Conservation (phyloP, 495 filamentous ascomycete genomes). For the Hyaloscypha bicolor region DNA sequence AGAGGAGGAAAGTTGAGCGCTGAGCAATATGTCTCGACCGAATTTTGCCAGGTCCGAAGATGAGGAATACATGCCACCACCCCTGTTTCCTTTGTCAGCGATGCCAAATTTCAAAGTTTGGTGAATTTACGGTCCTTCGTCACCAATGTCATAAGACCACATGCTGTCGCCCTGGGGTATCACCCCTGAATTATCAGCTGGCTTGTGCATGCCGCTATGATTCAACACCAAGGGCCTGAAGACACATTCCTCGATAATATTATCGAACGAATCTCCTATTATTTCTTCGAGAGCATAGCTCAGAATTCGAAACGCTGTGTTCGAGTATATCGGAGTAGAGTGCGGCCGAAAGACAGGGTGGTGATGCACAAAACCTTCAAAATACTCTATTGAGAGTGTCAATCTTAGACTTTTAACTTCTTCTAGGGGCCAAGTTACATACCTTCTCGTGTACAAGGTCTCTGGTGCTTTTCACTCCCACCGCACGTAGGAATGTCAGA, state of each 20-base stretch:
- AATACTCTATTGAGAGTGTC: constrained; percentile 30
- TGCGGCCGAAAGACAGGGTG: constrained; percentile 42
- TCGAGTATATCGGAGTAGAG: constrained; percentile 42
- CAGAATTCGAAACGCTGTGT: constrained; percentile 44
- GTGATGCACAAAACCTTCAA: constrained; percentile 35
- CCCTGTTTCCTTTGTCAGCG: constrained; percentile 32
- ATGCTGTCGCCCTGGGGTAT: constrained; percentile 35
- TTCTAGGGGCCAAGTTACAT: not conserved
- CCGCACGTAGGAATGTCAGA: not conserved
- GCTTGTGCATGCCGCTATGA: constrained; percentile 27
- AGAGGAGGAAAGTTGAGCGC: constrained; percentile 44
- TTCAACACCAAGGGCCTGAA: constrained; percentile 38
- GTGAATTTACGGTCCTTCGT: constrained; percentile 38
- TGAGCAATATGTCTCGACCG: constrained; percentile 56
- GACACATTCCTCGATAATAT: constrained; percentile 22
- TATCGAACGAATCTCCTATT: constrained; percentile 31
- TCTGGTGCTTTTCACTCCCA: not conserved
- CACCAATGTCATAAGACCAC: constrained; percentile 32
- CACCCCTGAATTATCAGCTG: constrained; percentile 27
- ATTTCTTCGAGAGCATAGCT: constrained; percentile 41
- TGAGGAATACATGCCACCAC: constrained; percentile 61
- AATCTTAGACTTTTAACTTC: not conserved
- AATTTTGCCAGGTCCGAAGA: constrained; percentile 52
- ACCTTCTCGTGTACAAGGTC: not conserved
- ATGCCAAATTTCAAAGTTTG: no score